Evolutionary conservation across 2,329 filamentous ascomycete species (phyloP).

Genomic region (Penicillium palitans): DNA sequence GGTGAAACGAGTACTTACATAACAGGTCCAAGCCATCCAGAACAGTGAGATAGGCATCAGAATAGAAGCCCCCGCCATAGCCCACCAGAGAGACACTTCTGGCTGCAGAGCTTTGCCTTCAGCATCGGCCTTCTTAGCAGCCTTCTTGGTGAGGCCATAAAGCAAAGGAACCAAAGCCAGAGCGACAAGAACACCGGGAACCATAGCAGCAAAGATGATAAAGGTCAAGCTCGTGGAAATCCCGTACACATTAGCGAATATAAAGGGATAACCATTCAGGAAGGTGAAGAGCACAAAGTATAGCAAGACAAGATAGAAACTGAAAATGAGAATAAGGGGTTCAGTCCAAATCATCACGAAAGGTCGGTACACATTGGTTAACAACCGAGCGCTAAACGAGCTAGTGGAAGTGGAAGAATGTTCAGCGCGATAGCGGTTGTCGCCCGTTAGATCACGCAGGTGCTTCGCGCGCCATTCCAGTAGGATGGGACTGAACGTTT

Average conservation of each 20-base stretch:
- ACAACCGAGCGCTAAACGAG: slow-evolving; percentile 17
- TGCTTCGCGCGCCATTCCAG: slow-evolving; percentile 46
- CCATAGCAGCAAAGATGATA: slow-evolving; percentile 50
- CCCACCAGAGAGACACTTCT: slow-evolving; percentile 7
- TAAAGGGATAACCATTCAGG: slow-evolving; percentile 51
- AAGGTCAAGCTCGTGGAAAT: slow-evolving; percentile 48
- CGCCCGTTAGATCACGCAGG: slow-evolving; percentile 42
- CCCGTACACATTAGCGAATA: slow-evolving; percentile 52
- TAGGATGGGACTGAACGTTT: slow-evolving; percentile 50
- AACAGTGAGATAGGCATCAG: neutral
- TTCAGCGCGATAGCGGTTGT: slow-evolving; percentile 49
- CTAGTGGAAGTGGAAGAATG: slow-evolving; percentile 6
- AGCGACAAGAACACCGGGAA: slow-evolving; percentile 14
- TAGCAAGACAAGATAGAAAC: slow-evolving; percentile 31
- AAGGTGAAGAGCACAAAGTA: slow-evolving; percentile 38
- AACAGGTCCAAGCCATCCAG: slow-evolving; percentile 20
- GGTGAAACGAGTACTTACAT: neutral
- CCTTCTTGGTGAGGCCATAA: neutral
- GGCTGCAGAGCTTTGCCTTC: slow-evolving; percentile 3
- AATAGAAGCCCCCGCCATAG: neutral
- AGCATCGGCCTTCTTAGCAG: neutral
- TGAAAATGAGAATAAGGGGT: slow-evolving; percentile 29
- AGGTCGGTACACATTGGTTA: slow-evolving; percentile 47
- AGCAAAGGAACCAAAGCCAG: slow-evolving; percentile 1
- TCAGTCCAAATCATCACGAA: slow-evolving; percentile 35